Percentiles rank a stretch among this genome's conserved stretches.
These are phyloP conservation scores for Nemania bipapillata DNA, from an alignment of 2,329 filamentous ascomycete species.

Conservation along the genomic window DNA sequence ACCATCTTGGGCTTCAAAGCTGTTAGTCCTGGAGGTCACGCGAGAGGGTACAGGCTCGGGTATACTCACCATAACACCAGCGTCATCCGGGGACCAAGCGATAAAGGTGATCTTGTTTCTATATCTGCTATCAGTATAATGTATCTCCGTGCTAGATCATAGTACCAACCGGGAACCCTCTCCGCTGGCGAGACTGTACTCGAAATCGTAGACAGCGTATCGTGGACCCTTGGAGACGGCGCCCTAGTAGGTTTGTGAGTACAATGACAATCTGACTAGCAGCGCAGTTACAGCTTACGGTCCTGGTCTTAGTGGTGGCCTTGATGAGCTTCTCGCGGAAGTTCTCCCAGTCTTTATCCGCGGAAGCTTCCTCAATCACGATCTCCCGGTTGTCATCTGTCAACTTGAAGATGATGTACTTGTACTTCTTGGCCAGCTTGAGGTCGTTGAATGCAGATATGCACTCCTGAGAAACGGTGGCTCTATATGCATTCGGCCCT, in stretches of 20 bases:
- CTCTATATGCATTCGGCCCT: slow-evolving; percentile 60
- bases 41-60: not conserved
- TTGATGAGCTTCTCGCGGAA: slow-evolving; percentile 82
- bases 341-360: slow-evolving; percentile 72
- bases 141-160: slow-evolving; percentile 46
- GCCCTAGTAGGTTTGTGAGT: slow-evolving; percentile 60
- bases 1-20: slow-evolving; percentile 78
- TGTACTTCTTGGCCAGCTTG: slow-evolving; percentile 82
- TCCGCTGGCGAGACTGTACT: slow-evolving; percentile 76
- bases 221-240: slow-evolving; percentile 74
- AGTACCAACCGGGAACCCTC: slow-evolving; percentile 72
- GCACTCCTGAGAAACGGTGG: slow-evolving; percentile 77
- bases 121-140: slow-evolving; percentile 32
- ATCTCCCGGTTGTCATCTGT: slow-evolving; percentile 85
- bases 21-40: slow-evolving; percentile 32
- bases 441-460: slow-evolving; percentile 79
- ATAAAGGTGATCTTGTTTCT: slow-evolving; percentile 84
- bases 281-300: slow-evolving; percentile 57
- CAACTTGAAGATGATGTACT: slow-evolving; percentile 90
- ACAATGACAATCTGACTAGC: slow-evolving; percentile 45
- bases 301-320: slow-evolving; percentile 77
- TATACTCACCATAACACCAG: slow-evolving; percentile 74
- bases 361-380: slow-evolving; percentile 78
- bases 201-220: slow-evolving; percentile 87
- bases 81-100: slow-evolving; percentile 84